A percentile compares a stretch with the other conserved stretches of the same genome.
Conservation (phyloP, 2,329 filamentous ascomycete species). For the Penicillium aurantiogriseum region DNA sequence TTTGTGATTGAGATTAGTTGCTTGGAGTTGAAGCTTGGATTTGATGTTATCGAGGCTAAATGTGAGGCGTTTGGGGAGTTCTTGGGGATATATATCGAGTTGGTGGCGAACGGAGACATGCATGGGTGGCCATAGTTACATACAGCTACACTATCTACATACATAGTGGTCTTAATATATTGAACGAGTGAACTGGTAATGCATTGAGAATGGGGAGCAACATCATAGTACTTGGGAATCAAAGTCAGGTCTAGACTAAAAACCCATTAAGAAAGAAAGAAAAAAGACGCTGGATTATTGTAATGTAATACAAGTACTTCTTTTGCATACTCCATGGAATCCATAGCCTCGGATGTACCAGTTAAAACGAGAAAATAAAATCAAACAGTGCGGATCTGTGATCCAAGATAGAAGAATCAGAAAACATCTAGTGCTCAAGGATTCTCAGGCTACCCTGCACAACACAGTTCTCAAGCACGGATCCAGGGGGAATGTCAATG, state of each 20-base stretch:
- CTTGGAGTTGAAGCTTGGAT: background rate
- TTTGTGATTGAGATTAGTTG: background rate
- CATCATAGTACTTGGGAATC: slow-evolving; percentile 18
- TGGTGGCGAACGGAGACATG: too few species aligned
- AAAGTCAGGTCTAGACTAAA: slow-evolving; percentile 14
- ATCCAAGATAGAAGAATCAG: background rate
- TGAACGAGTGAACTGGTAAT: background rate
- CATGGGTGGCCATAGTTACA: too few species aligned
- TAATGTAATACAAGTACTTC: slow-evolving; percentile 30
- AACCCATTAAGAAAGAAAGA: slow-evolving; percentile 12
- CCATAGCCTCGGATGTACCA: slow-evolving; percentile 29
- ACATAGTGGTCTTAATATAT: background rate
- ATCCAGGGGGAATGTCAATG: slow-evolving; percentile 95
- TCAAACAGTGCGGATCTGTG: background rate
- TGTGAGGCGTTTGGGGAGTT: background rate
- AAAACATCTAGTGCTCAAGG: slow-evolving; percentile 60
- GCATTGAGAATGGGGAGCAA: slow-evolving; percentile 18
- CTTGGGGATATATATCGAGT: background rate
- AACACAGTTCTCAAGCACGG: slow-evolving; percentile 96
- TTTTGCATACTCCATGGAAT: slow-evolving; percentile 27
- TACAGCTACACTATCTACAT: background rate
- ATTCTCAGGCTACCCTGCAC: slow-evolving; percentile 91
- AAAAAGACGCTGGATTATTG: slow-evolving; percentile 30
- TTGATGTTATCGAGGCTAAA: background rate
- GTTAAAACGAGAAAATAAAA: slow-evolving; percentile 16